Conservation (phyloP, 1,284 basidiomycete species). For the Ustilago xerochloae region DNA sequence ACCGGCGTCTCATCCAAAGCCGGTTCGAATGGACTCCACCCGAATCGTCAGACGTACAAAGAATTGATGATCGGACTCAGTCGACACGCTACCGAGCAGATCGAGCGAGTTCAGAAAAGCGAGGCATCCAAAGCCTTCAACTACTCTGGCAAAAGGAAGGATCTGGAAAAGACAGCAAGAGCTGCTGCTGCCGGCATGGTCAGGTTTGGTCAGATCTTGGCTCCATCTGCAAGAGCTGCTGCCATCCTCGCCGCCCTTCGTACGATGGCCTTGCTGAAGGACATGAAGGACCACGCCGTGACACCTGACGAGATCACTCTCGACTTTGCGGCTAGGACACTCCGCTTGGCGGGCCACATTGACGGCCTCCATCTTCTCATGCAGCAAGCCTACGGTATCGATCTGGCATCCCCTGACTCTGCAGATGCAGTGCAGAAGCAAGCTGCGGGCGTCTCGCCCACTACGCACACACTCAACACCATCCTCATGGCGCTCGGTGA, state of each 20-base stretch:
- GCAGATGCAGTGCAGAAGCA: conserved; percentile 4
- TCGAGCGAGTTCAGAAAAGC: conserved; percentile 44
- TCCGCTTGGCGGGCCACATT: conserved; percentile 60
- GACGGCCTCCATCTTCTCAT: conserved; percentile 54
- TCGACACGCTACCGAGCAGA: conserved; percentile 51
- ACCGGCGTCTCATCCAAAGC: conserved; percentile 15
- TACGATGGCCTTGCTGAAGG: conserved; percentile 49
- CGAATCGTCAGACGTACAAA: conserved; percentile 50
- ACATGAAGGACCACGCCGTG: conserved; percentile 53
- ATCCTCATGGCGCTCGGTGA: conserved; percentile 66
- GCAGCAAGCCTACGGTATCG: conserved; percentile 58
- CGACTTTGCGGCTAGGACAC: conserved; percentile 54
- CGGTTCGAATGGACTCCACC: conserved; percentile 16
- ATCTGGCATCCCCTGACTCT: conserved; percentile 53
- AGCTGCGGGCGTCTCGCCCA: conserved; percentile 27
- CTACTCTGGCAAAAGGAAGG: conserved; percentile 32
- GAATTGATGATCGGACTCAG: conserved; percentile 59
- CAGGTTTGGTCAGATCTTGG: conserved; percentile 39
- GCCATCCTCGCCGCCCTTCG: conserved; percentile 50
- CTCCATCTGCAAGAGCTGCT: conserved; percentile 38
- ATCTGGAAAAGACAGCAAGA: conserved; percentile 34
- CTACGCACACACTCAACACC: conserved; percentile 63
- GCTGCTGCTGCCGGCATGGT: conserved; percentile 33
- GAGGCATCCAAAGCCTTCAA: conserved; percentile 33
- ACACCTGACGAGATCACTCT: conserved; percentile 51